Percentiles rank a stretch among this genome's conserved stretches.
Conservation (phyloP, 306 rosid genomes). For the Cucurbita pepo region DNA sequence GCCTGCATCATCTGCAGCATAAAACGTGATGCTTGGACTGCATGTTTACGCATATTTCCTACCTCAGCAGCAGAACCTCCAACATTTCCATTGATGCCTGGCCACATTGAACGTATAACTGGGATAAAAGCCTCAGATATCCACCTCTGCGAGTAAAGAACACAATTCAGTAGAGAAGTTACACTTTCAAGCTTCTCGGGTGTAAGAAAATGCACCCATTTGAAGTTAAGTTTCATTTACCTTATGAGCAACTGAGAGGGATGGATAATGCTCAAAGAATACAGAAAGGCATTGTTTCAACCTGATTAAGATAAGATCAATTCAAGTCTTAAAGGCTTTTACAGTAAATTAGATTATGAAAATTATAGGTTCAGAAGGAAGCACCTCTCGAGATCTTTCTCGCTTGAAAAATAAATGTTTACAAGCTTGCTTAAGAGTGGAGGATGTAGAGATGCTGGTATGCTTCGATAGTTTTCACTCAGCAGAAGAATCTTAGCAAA, state of each 20-base stretch:
- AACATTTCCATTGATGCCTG: constrained; percentile 57
- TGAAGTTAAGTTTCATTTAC: constrained; percentile 20
- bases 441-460: constrained; percentile 55
- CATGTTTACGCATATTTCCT: constrained; percentile 77
- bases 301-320: constrained; percentile 24
- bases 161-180: not conserved
- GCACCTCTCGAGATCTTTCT: constrained; percentile 51
- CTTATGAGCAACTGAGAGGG: constrained; percentile 66
- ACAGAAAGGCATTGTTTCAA: constrained; percentile 84
- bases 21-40: constrained; percentile 85
- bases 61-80: constrained; percentile 43
- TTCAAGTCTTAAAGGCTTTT: not conserved
- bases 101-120: constrained; percentile 89
- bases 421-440: constrained; percentile 59
- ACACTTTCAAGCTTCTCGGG: not conserved
- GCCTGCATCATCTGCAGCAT: constrained; percentile 92
- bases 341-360: not conserved
- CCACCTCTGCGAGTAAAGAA: constrained; percentile 36
- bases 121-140: constrained; percentile 66
- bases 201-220: not conserved
- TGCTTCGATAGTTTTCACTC: constrained; percentile 53
- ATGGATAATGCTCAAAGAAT: constrained; percentile 87
- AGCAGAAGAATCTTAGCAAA: constrained; percentile 88
- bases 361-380: not conserved
- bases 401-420: constrained; percentile 45